phyloP scores from a whole-genome alignment of 768 basidiomycete genomes.

The Russula vinacea region DNA sequence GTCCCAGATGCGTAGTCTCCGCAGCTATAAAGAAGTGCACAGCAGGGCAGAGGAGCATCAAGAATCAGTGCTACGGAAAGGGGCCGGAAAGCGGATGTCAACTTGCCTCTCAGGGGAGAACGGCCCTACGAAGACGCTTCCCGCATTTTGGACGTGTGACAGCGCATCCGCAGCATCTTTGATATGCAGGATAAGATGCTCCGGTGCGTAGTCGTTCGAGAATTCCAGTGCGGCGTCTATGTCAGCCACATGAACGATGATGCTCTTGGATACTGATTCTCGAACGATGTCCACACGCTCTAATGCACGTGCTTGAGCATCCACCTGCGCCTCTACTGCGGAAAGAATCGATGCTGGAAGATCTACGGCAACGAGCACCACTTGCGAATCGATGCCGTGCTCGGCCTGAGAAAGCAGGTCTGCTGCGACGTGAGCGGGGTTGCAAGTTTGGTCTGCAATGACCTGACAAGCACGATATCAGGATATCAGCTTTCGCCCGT shows the following conservation, averaged over 20 bases:
- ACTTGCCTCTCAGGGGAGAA: constrained; percentile 91
- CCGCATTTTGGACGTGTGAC: constrained; percentile 78
- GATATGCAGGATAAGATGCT: constrained; percentile 93
- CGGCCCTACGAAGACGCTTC: constrained; percentile 93
- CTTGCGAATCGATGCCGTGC: constrained; percentile 97
- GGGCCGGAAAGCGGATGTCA: constrained; percentile 3
- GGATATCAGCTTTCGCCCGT: constrained; percentile 10
- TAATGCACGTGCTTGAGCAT: constrained; percentile 80
- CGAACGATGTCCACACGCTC: constrained; percentile 88
- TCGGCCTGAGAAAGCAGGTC: constrained; percentile 98
- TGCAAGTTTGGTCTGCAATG: constrained; percentile 84
- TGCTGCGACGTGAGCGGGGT: constrained; percentile 90
- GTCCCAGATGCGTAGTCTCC: constrained; percentile 99
- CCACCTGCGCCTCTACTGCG: constrained; percentile 82
- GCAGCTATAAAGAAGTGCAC: constrained; percentile 52
- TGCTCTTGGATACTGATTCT: constrained; percentile 83
- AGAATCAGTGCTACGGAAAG: constrained; percentile 3
- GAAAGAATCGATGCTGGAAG: constrained; percentile 59
- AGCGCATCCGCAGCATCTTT: constrained; percentile 66
- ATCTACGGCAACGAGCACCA: constrained; percentile 82
- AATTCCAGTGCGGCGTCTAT: constrained; percentile 79
- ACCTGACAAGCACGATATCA: constrained; percentile 51
- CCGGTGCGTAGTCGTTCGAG: constrained; percentile 97
- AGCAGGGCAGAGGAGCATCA: constrained; percentile 3
- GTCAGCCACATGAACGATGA: constrained; percentile 72